phyloP scores from a whole-genome alignment of 306 rosid species.

The Vachellia collinsii region DNA sequence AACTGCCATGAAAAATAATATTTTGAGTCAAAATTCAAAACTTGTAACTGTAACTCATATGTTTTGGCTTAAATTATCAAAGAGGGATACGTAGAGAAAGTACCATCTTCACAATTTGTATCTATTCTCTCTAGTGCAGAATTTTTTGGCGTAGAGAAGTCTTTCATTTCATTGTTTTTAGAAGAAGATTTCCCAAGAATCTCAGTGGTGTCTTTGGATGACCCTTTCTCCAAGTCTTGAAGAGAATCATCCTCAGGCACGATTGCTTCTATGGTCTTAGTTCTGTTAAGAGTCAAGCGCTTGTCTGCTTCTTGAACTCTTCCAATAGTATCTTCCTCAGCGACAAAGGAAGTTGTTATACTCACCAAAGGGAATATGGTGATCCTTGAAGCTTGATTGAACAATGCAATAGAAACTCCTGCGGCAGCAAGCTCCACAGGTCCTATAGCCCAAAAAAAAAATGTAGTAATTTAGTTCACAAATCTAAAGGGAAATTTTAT shows the following conservation, averaged over 20 bases:
- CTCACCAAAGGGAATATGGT: conserved; percentile 91
- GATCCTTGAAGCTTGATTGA: conserved; percentile 94
- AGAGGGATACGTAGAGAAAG: neutral
- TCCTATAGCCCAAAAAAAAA: conserved; percentile 49
- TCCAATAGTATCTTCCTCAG: conserved; percentile 83
- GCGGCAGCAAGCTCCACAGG: conserved; percentile 95
- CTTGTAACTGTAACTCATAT: neutral
- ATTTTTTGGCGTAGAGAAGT: neutral
- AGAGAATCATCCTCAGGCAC: conserved; percentile 36
- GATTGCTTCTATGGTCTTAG: conserved; percentile 22
- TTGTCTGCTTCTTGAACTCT: conserved; percentile 42
- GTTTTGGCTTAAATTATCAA: neutral
- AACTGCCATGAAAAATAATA: conserved; percentile 30
- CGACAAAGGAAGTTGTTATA: conserved; percentile 90
- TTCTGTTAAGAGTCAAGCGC: neutral
- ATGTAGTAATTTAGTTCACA: neutral
- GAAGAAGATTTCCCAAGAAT: conserved; percentile 4
- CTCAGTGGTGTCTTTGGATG: conserved; percentile 18
- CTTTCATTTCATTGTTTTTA: conserved; percentile 32
- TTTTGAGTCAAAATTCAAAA: neutral
- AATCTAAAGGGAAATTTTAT: neutral
- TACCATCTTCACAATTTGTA: conserved; percentile 44
- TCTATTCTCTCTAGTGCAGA: conserved; percentile 24
- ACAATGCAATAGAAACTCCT: conserved; percentile 86
- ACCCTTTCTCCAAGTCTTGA: conserved; percentile 52